phyloP scores from a whole-genome alignment of 108 stramenopile genomes.

The Nitzschia sp. region DNA sequence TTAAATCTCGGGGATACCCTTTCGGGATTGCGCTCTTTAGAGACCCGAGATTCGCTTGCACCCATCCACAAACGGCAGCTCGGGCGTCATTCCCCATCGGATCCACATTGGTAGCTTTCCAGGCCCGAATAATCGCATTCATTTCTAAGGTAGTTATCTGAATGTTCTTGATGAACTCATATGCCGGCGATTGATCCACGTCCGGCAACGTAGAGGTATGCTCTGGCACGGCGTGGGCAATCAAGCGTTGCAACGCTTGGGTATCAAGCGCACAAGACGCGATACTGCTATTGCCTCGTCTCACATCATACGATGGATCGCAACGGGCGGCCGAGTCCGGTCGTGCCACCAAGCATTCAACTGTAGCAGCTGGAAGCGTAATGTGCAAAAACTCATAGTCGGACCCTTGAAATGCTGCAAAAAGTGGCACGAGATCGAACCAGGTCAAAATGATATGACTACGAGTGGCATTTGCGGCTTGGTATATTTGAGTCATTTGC shows the following conservation, averaged over 20 bases:
- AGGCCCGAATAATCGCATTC: not conserved
- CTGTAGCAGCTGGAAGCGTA: slow-evolving; percentile 22
- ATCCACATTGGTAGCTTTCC: slow-evolving; percentile 8
- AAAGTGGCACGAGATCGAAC: slow-evolving; percentile 27
- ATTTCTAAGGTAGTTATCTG: slow-evolving; percentile 17
- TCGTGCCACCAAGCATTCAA: slow-evolving; percentile 9
- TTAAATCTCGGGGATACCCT: slow-evolving; percentile 22
- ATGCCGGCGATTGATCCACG: slow-evolving; percentile 20
- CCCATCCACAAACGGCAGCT: slow-evolving; percentile 44
- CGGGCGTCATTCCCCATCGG: slow-evolving; percentile 24
- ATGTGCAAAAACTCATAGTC: slow-evolving; percentile 30
- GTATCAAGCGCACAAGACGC: slow-evolving; percentile 32
- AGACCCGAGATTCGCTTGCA: slow-evolving; percentile 22
- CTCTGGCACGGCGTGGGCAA: not conserved
- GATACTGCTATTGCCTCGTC: slow-evolving; percentile 9
- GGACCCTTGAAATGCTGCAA: slow-evolving; percentile 11
- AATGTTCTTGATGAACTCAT: slow-evolving; percentile 22
- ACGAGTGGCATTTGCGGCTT: slow-evolving; percentile 43
- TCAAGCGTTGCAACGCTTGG: slow-evolving; percentile 22
- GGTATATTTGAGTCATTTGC: slow-evolving; percentile 41
- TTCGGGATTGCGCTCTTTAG: slow-evolving; percentile 25
- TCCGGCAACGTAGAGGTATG: not conserved
- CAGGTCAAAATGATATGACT: slow-evolving; percentile 33
- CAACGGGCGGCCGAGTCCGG: slow-evolving; percentile 19
- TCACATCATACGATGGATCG: not conserved